A percentile compares a stretch with the other conserved stretches of the same genome.
Evolutionary conservation across 2,329 filamentous ascomycete species (phyloP).

Genomic region (Immersiporthe knoxdaviesiana): DNA sequence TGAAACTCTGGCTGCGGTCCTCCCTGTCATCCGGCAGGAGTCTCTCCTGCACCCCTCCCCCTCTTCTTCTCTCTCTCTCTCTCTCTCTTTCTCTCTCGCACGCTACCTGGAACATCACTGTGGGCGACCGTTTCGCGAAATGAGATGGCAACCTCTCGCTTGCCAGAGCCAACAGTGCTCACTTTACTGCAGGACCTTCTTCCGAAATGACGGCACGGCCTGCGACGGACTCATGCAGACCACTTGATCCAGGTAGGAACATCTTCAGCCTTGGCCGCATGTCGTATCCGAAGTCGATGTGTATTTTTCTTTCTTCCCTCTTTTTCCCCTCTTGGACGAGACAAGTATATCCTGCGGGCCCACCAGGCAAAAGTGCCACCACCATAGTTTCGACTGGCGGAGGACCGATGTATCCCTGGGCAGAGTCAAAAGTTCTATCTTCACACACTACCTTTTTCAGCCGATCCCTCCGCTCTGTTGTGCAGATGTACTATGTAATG

Average conservation of each 20-base stretch:
- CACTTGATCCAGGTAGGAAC: neutral
- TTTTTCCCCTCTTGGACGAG: too few species aligned
- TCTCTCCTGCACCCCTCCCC: too few species aligned
- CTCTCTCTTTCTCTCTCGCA: neutral
- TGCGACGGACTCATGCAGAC: constrained; percentile 12
- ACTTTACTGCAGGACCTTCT: constrained; percentile 4
- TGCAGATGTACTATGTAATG: neutral
- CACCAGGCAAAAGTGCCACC: too few species aligned
- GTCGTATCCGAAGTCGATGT: neutral
- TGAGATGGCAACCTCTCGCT: neutral
- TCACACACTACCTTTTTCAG: neutral
- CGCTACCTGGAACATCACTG: neutral
- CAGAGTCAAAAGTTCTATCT: too few species aligned
- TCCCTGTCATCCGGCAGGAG: neutral
- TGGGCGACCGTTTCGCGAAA: constrained; percentile 2
- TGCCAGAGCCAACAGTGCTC: neutral
- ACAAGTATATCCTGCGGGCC: neutral
- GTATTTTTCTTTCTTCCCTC: too few species aligned
- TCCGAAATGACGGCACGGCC: constrained; percentile 6
- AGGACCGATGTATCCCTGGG: too few species aligned
- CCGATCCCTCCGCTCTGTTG: neutral
- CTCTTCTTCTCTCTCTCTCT: neutral
- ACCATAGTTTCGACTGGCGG: too few species aligned
- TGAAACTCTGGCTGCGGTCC: constrained; percentile 2
- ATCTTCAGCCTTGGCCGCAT: neutral